A percentile compares a stretch with the other conserved stretches of the same genome.
Evolutionary conservation across 2,329 filamentous ascomycete species (phyloP).

Genomic region (Xylariaceae sp.): DNA sequence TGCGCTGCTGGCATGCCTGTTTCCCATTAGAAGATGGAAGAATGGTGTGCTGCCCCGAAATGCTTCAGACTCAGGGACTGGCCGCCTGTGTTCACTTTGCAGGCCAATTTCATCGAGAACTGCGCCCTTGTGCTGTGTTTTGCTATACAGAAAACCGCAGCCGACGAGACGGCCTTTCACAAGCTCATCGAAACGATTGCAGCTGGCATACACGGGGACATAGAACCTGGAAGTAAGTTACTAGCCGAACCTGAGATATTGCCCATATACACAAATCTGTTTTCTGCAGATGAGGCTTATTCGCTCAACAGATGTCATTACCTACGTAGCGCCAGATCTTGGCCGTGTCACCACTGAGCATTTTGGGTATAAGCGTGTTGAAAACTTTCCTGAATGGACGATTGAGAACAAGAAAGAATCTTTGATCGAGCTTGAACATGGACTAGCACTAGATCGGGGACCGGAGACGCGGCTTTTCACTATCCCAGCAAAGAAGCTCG

Average conservation of each 20-base stretch:
- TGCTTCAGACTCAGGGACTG: slow-evolving; percentile 1
- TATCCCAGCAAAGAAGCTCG: not conserved
- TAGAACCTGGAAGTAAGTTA: too few relatives aligned
- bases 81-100: slow-evolving; percentile 10
- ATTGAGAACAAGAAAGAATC: not conserved
- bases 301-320: not conserved
- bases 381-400: not conserved
- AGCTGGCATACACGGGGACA: not conserved
- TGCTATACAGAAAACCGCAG: slow-evolving; percentile 5
- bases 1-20: slow-evolving; percentile 10
- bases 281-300: too few relatives aligned
- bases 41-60: slow-evolving; percentile 6
- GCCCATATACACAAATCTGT: too few relatives aligned
- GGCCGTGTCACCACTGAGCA: too few relatives aligned
- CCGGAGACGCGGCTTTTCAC: not conserved
- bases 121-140: slow-evolving; percentile 11
- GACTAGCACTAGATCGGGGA: too few relatives aligned
- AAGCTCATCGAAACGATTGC: slow-evolving; percentile 7
- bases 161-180: slow-evolving; percentile 7
- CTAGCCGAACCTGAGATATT: too few relatives aligned
- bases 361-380: too few relatives aligned
- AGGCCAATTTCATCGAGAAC: slow-evolving; percentile 10
- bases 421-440: not conserved
- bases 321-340: not conserved
- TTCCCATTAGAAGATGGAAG: slow-evolving; percentile 5